Percentiles rank a stretch among this genome's conserved stretches.
Conservation (phyloP, 345 rosid species). For the Triadica sebifera region DNA sequence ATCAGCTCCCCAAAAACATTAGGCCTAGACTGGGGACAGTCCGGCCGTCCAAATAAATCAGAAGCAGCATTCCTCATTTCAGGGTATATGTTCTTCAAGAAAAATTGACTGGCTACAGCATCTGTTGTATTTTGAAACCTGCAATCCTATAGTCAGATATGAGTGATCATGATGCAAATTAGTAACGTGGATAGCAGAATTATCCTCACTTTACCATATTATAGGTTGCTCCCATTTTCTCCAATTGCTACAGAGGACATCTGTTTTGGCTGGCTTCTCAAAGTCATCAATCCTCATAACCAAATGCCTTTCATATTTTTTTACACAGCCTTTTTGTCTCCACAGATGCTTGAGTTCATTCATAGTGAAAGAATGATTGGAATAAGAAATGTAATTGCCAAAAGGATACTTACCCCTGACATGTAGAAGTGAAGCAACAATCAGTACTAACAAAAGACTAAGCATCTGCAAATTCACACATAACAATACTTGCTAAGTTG, state of each 20-base stretch:
- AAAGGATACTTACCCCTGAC: constrained; percentile 90
- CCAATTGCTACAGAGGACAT: constrained; percentile 90
- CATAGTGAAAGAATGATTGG: constrained; percentile 65
- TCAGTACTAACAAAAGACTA: constrained; percentile 2
- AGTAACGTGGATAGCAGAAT: background rate
- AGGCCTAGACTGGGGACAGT: constrained; percentile 49
- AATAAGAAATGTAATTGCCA: constrained; percentile 83
- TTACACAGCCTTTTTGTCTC: constrained; percentile 70
- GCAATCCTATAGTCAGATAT: constrained; percentile 21
- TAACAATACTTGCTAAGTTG: constrained; percentile 1
- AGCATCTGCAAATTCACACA: background rate
- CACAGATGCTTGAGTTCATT: constrained; percentile 88
- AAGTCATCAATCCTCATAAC: constrained; percentile 91
- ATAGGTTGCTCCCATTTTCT: constrained; percentile 81
- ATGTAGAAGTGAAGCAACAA: constrained; percentile 4
- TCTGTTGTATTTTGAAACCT: constrained; percentile 98
- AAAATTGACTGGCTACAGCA: constrained; percentile 91
- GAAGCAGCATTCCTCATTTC: constrained; percentile 75
- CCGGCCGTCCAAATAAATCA: constrained; percentile 67
- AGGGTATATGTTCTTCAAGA: constrained; percentile 78
- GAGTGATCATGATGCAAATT: constrained; percentile 9
- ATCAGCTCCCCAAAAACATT: constrained; percentile 94
- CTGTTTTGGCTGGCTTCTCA: constrained; percentile 72
- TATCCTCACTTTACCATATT: constrained; percentile 59
- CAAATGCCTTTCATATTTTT: constrained; percentile 59